Percentiles rank a stretch among this genome's conserved stretches.
These are phyloP conservation scores for Passalora sequoiae DNA, from an alignment of 2,329 filamentous ascomycete species.

Conservation along the genomic window DNA sequence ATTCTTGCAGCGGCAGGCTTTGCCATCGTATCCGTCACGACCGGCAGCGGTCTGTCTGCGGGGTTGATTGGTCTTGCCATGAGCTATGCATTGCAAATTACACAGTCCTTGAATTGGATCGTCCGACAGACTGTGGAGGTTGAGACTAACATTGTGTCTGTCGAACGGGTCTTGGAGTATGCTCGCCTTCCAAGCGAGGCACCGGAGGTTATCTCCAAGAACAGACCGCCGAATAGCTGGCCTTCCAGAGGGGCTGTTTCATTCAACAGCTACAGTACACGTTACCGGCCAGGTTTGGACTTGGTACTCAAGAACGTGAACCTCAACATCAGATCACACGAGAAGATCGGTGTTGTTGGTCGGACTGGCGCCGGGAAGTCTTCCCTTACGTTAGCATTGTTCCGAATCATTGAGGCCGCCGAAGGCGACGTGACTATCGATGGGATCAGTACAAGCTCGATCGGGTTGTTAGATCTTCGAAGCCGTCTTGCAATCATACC, in stretches of 20 bases:
- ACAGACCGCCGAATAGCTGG: slow-evolving; percentile 84
- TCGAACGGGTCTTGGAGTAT: slow-evolving; percentile 96
- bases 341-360: slow-evolving; percentile 99
- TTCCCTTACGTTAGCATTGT: slow-evolving; percentile 83
- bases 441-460: slow-evolving; percentile 78
- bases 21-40: slow-evolving; percentile 72
- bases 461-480: slow-evolving; percentile 83
- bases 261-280: slow-evolving; percentile 90
- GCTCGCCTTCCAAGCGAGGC: slow-evolving; percentile 86
- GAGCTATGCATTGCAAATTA: slow-evolving; percentile 97
- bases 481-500: slow-evolving; percentile 92
- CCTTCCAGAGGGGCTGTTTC: slow-evolving; percentile 81
- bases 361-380: slow-evolving; percentile 95
- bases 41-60: slow-evolving; percentile 56
- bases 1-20: slow-evolving; percentile 83
- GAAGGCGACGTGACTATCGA: slow-evolving; percentile 86
- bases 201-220: slow-evolving; percentile 84
- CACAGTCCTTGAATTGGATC: slow-evolving; percentile 96
- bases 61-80: slow-evolving; percentile 88
- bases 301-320: slow-evolving; percentile 90
- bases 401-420: slow-evolving; percentile 87
- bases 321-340: slow-evolving; percentile 86
- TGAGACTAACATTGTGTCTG: slow-evolving; percentile 99
- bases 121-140: slow-evolving; percentile 97
- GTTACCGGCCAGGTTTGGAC: slow-evolving; percentile 84